Conservation (phyloP, 257 asterid species). For the Solanum bukasovii region DNA sequence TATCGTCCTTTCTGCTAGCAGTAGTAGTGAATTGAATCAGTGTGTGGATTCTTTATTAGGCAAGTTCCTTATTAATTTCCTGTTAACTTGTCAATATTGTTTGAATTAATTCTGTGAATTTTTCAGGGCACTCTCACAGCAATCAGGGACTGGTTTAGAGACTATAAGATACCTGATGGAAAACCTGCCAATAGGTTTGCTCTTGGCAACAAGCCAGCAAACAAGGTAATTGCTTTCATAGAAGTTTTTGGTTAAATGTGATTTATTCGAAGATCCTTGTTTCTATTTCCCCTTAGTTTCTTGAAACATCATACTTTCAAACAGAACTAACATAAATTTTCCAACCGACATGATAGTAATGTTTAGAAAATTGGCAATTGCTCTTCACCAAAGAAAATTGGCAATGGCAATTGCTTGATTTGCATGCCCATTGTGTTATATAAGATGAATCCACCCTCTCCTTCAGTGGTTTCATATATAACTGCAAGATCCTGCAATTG, state of each 20-base stretch:
- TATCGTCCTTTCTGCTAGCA: background rate
- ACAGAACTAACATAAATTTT: background rate
- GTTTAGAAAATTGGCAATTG: background rate
- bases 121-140: conserved; percentile 92
- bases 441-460: background rate
- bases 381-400: background rate
- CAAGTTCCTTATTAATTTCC: background rate
- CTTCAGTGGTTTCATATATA: background rate
- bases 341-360: background rate
- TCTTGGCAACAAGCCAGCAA: conserved; percentile 89
- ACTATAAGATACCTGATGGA: conserved; percentile 99
- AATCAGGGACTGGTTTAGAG: conserved; percentile 96
- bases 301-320: background rate
- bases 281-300: background rate
- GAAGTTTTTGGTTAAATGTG: background rate
- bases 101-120: background rate
- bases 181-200: conserved; percentile 93
- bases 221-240: conserved; percentile 43
- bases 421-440: background rate
- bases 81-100: background rate
- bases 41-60: background rate
- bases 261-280: background rate
- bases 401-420: background rate
- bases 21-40: background rate
- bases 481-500: background rate